Evolutionary conservation across 177 flowering plant species (phyloP).

Genomic region (Vitis hybrid): DNA sequence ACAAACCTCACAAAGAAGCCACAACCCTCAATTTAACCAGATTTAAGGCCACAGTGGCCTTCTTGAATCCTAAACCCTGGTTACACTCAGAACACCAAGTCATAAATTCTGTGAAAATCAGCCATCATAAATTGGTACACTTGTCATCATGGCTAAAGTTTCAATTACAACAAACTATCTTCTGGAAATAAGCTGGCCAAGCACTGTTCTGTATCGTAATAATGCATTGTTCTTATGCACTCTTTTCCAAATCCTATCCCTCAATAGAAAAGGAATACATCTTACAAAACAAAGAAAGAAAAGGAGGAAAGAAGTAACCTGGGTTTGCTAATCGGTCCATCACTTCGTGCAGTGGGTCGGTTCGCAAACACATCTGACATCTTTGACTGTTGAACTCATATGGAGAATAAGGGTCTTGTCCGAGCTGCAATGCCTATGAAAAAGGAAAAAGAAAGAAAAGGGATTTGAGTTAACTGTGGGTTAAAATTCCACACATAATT

Average conservation of each 20-base stretch:
- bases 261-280: not conserved
- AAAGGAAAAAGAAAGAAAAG: not conserved
- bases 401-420: slow-evolving; percentile 67
- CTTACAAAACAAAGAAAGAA: not conserved
- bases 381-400: slow-evolving; percentile 60
- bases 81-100: not conserved
- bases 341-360: slow-evolving; percentile 79
- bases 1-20: not conserved
- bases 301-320: slow-evolving; percentile 37
- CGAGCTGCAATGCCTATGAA: slow-evolving; percentile 72
- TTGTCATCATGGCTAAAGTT: not conserved
- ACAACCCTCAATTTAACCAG: not conserved
- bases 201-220: not conserved
- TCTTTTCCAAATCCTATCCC: no score
- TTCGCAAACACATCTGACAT: slow-evolving; percentile 89
- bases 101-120: not conserved
- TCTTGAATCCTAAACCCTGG: not conserved
- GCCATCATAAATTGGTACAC: not conserved
- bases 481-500: not conserved
- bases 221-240: not conserved
- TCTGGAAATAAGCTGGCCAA: no score
- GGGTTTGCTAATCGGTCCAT: slow-evolving; percentile 85
- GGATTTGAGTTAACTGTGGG: not conserved
- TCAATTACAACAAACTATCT: not conserved
- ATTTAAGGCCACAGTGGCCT: not conserved